phyloP scores from a whole-genome alignment of 208 protist species.

The Leishmania arabica region DNA sequence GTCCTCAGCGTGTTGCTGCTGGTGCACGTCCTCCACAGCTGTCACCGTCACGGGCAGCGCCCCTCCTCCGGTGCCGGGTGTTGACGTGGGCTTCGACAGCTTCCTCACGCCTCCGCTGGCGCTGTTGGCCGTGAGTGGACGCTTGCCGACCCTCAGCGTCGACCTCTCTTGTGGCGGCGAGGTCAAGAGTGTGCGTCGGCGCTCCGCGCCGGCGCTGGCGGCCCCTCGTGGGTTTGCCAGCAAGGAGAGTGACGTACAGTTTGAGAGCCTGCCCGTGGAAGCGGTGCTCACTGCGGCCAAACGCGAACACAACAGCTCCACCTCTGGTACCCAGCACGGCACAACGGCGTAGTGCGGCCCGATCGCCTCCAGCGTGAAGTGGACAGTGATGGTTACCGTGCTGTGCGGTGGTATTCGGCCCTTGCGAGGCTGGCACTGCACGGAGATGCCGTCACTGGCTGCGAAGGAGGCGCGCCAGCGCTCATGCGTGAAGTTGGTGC shows the following conservation, averaged over 20 bases:
- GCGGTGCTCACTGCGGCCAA: slow-evolving; percentile 14
- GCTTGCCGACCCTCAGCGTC: neutral
- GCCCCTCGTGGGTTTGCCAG: neutral
- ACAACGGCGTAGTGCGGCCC: slow-evolving; percentile 54
- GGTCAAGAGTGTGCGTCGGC: slow-evolving; percentile 5
- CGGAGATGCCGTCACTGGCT: slow-evolving; percentile 40
- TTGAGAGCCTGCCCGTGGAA: neutral
- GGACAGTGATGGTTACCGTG: slow-evolving; percentile 49
- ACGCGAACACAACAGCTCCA: slow-evolving; percentile 27
- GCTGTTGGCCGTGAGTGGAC: slow-evolving; percentile 2
- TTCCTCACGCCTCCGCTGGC: neutral
- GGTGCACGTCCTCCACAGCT: slow-evolving; percentile 29
- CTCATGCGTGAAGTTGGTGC: slow-evolving; percentile 18
- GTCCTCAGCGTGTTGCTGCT: slow-evolving; percentile 66
- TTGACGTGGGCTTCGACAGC: neutral
- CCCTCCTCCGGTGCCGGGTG: neutral
- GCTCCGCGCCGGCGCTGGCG: neutral
- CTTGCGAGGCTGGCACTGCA: slow-evolving; percentile 66
- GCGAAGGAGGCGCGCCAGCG: slow-evolving; percentile 34
- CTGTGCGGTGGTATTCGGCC: slow-evolving; percentile 58
- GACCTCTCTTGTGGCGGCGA: neutral
- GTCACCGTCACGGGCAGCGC: slow-evolving; percentile 9
- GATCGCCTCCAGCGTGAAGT: slow-evolving; percentile 61
- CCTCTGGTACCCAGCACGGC: slow-evolving; percentile 75
- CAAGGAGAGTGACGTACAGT: slow-evolving; percentile 5